Percentiles rank a stretch among this genome's conserved stretches.
These are phyloP conservation scores for Neofusicoccum umdonicola DNA, from an alignment of 2,329 filamentous ascomycete species.

Conservation along the genomic window DNA sequence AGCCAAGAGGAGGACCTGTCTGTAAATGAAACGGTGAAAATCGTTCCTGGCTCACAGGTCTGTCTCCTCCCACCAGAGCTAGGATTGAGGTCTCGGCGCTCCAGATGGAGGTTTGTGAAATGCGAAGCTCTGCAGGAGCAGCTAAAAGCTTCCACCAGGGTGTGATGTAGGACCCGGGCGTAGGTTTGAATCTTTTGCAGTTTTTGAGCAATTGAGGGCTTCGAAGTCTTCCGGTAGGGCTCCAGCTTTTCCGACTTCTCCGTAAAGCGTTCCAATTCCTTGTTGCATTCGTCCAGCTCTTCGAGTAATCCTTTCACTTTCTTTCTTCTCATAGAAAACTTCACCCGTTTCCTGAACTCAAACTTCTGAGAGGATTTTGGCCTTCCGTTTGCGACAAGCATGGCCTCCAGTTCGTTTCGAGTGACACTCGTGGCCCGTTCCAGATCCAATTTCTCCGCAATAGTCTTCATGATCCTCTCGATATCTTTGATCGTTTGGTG, in stretches of 20 bases:
- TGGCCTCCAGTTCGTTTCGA: constrained; percentile 35
- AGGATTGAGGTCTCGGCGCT: constrained; percentile 28
- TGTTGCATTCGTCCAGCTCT: constrained; percentile 38
- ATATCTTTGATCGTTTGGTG: constrained; percentile 36
- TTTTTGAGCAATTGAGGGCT: constrained; percentile 33
- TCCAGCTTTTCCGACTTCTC: constrained; percentile 38
- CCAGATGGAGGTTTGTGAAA: constrained; percentile 33
- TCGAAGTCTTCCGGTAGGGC: constrained; percentile 31
- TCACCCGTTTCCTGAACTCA: constrained; percentile 35
- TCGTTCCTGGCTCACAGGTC: constrained; percentile 22
- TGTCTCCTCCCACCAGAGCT: constrained; percentile 20
- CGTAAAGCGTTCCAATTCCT: constrained; percentile 38
- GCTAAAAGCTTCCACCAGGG: constrained; percentile 31
- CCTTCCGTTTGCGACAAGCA: constrained; percentile 31
- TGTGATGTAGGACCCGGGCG: constrained; percentile 31
- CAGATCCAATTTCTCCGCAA: constrained; percentile 37
- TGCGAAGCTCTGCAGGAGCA: constrained; percentile 35
- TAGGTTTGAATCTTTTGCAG: constrained; percentile 35
- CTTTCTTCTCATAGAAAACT: constrained; percentile 38
- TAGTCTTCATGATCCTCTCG: constrained; percentile 34
- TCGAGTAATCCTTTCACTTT: constrained; percentile 34
- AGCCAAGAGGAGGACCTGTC: constrained; percentile 26
- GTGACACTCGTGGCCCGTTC: constrained; percentile 32
- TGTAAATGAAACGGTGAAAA: constrained; percentile 35
- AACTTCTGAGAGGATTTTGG: constrained; percentile 30